These are phyloP conservation scores for Tillandsia leiboldiana DNA, from an alignment of 176 grass and related monocot genomes.

Conservation along the genomic window DNA sequence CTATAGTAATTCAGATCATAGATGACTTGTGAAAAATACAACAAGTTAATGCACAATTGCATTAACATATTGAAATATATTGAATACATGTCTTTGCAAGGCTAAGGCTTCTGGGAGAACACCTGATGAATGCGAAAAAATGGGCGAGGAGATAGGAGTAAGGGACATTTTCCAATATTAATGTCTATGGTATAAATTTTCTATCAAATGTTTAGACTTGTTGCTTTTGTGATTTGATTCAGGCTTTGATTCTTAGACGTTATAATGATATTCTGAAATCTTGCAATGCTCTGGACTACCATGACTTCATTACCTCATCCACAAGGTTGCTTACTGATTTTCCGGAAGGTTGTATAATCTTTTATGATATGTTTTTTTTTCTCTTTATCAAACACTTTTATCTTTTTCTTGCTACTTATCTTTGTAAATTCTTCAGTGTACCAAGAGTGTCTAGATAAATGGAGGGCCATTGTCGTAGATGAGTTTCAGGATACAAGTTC, in stretches of 20 bases:
- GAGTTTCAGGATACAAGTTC: constrained; percentile 99
- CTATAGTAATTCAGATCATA: neutral
- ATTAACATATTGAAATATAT: neutral
- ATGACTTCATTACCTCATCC: constrained; percentile 91
- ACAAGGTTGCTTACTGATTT: constrained; percentile 69
- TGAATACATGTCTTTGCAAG: constrained; percentile 30
- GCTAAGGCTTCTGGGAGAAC: constrained; percentile 83
- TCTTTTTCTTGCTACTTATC: constrained; percentile 10
- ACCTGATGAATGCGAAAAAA: constrained; percentile 74
- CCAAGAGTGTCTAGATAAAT: constrained; percentile 62
- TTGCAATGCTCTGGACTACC: constrained; percentile 91
- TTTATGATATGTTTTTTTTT: constrained; percentile 4
- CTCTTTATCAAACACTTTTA: constrained; percentile 5
- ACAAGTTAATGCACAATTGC: neutral
- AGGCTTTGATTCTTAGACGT: constrained; percentile 70
- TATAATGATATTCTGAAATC: constrained; percentile 82
- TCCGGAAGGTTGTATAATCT: constrained; percentile 57
- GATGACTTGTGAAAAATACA: neutral
- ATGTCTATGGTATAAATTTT: constrained; percentile 16
- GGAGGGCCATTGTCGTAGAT: constrained; percentile 81
- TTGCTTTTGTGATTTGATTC: constrained; percentile 13
- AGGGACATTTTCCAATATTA: constrained; percentile 16
- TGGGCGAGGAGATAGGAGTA: constrained; percentile 70
- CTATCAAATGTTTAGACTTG: constrained; percentile 18
- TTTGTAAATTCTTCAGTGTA: constrained; percentile 41